Conservation (phyloP, 148 eudicot genomes). For the Dianthus caryophyllus region DNA sequence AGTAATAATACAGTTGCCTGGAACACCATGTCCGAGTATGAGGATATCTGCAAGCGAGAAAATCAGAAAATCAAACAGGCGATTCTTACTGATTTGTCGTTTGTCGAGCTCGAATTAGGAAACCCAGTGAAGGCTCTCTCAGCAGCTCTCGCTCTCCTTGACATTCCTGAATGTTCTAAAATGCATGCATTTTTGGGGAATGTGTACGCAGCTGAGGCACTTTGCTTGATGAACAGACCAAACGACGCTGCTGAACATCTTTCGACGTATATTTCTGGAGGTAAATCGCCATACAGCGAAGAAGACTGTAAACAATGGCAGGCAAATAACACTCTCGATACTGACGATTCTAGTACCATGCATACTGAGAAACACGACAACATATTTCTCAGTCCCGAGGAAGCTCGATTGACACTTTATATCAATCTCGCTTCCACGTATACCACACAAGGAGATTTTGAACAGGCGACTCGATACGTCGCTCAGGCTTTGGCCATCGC, state of each 20-base stretch:
- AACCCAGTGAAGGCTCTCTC: constrained; percentile 67
- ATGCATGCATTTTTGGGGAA: constrained; percentile 54
- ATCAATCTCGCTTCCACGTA: constrained; percentile 58
- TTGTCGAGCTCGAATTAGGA: constrained; percentile 70
- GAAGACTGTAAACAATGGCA: constrained; percentile 69
- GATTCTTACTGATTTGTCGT: constrained; percentile 66
- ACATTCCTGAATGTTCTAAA: constrained; percentile 58
- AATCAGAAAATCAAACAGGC: constrained; percentile 70
- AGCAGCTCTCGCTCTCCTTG: constrained; percentile 50
- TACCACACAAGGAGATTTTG: constrained; percentile 58
- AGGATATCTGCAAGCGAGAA: constrained; percentile 55
- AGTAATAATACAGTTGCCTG: constrained; percentile 20
- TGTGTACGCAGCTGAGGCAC: constrained; percentile 83
- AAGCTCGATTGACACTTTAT: constrained; percentile 65
- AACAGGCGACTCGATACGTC: constrained; percentile 53
- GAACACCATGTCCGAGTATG: constrained; percentile 51
- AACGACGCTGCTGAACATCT: constrained; percentile 81
- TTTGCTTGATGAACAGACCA: constrained; percentile 72
- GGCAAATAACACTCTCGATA: constrained; percentile 44
- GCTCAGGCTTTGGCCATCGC: constrained; percentile 41
- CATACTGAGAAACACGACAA: constrained; percentile 29
- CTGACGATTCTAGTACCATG: constrained; percentile 45
- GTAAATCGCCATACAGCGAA: constrained; percentile 51
- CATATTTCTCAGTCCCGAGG: constrained; percentile 54
- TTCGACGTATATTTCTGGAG: constrained; percentile 45